Evolutionary conservation across 495 filamentous ascomycete genomes (phyloP).

Genomic region (Penicillium chermesinum): DNA sequence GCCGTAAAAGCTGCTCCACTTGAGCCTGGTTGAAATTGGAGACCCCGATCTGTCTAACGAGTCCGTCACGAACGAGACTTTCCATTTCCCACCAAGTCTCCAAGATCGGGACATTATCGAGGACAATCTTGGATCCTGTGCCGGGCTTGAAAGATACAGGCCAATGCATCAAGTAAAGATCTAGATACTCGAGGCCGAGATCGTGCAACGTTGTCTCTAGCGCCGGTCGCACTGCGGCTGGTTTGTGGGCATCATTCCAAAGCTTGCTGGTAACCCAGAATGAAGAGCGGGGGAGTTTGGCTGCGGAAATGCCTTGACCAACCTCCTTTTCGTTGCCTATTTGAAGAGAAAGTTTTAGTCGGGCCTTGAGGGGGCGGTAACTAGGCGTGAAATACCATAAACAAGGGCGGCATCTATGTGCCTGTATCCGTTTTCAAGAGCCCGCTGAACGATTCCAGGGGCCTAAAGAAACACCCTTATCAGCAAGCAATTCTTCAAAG

Average conservation of each 20-base stretch:
- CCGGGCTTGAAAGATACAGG: conserved; percentile 56
- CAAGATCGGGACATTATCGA: conserved; percentile 46
- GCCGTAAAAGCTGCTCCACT: conserved; percentile 36
- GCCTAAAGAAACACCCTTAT: too few species aligned
- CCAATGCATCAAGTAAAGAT: conserved; percentile 70
- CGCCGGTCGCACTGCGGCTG: conserved; percentile 35
- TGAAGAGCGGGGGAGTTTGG: conserved; percentile 54
- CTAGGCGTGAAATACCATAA: too few species aligned
- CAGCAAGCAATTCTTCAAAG: too few species aligned
- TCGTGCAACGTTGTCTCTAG: conserved; percentile 50
- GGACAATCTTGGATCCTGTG: conserved; percentile 20
- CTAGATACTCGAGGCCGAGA: conserved; percentile 61
- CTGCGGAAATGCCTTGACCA: conserved; percentile 54
- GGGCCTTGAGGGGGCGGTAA: too few species aligned
- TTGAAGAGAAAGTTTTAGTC: too few species aligned
- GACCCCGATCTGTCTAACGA: conserved; percentile 54
- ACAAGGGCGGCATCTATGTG: conserved; percentile 67
- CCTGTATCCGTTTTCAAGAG: conserved; percentile 57
- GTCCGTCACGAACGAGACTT: conserved; percentile 51
- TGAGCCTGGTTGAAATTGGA: conserved; percentile 51
- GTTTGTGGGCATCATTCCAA: conserved; percentile 34
- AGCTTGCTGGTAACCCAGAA: conserved; percentile 76
- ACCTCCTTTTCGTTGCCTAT: conserved; percentile 66
- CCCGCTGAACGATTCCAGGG: too few species aligned
- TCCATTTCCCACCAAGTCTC: conserved; percentile 62